Percentiles rank a stretch among this genome's conserved stretches.
phyloP scores from a whole-genome alignment of 768 basidiomycete genomes.

The Collybiopsis confluens region DNA sequence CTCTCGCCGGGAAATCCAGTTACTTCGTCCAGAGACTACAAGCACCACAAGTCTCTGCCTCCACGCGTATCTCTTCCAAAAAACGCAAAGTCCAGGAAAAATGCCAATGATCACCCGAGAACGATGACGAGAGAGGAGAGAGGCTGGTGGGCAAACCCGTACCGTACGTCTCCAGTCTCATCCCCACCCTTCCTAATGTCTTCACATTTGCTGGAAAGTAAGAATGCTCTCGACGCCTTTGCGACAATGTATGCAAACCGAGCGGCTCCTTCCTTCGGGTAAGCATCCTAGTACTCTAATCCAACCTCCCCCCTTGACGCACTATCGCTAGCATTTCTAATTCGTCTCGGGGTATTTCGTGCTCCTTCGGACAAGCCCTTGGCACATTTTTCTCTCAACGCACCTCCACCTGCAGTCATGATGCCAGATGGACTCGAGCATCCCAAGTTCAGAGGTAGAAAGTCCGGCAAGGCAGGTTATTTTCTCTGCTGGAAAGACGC shows the following conservation, averaged over 20 bases:
- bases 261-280: conserved; percentile 56
- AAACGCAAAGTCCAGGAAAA: conserved; percentile 14
- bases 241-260: conserved; percentile 49
- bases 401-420: conserved; percentile 15
- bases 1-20: conserved; percentile 55
- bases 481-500: conserved; percentile 57
- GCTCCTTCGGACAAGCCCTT: conserved; percentile 23
- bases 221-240: conserved; percentile 69
- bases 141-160: conserved; percentile 71
- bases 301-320: conserved; percentile 2
- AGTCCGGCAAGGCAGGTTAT: conserved; percentile 45
- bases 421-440: conserved; percentile 68
- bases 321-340: conserved; percentile 52
- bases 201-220: conserved; percentile 34
- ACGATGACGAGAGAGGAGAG: conserved; percentile 62
- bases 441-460: conserved; percentile 48
- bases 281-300: conserved; percentile 10
- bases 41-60: conserved; percentile 53
- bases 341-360: conserved; percentile 53
- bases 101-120: conserved; percentile 36
- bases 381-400: conserved; percentile 3
- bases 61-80: conserved; percentile 37
- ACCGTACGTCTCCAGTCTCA: conserved; percentile 45
- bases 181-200: neutral
- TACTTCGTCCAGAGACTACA: conserved; percentile 42